Evolutionary conservation across 331 rosid species (phyloP).

Genomic region (Malus hybrid): DNA sequence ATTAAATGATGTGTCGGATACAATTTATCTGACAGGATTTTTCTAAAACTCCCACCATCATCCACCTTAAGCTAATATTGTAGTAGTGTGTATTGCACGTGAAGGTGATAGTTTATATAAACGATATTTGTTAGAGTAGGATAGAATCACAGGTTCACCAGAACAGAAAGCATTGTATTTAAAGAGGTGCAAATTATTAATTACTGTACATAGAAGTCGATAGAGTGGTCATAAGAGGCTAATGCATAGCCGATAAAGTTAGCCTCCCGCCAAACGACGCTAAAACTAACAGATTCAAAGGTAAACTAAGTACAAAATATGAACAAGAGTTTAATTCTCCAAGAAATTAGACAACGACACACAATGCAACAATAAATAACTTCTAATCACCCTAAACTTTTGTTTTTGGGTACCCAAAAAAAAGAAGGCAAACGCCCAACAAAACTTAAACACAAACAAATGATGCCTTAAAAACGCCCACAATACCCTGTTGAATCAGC

Average conservation of each 20-base stretch:
- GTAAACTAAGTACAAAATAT: neutral
- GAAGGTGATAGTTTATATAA: neutral
- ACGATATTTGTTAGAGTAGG: neutral
- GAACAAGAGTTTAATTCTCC: neutral
- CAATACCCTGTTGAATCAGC: too few species aligned
- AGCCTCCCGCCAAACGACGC: neutral
- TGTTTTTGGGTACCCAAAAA: neutral
- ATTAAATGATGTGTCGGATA: too few species aligned
- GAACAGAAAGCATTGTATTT: neutral
- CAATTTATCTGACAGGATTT: too few species aligned
- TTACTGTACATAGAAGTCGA: neutral
- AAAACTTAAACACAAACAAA: neutral
- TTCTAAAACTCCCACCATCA: too few species aligned
- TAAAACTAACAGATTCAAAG: neutral
- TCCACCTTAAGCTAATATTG: too few species aligned
- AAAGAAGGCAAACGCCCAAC: neutral
- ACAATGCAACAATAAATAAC: neutral
- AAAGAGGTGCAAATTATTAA: too few species aligned
- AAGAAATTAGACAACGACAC: too few species aligned
- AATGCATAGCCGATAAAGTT: too few species aligned
- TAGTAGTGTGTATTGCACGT: too few species aligned
- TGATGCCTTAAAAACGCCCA: neutral
- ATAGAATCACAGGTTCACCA: neutral
- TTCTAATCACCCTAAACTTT: neutral
- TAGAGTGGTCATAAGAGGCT: neutral